Base-by-base conservation (phyloP, 2,329 filamentous ascomycete genomes). In the Xylaria sp. region DNA sequence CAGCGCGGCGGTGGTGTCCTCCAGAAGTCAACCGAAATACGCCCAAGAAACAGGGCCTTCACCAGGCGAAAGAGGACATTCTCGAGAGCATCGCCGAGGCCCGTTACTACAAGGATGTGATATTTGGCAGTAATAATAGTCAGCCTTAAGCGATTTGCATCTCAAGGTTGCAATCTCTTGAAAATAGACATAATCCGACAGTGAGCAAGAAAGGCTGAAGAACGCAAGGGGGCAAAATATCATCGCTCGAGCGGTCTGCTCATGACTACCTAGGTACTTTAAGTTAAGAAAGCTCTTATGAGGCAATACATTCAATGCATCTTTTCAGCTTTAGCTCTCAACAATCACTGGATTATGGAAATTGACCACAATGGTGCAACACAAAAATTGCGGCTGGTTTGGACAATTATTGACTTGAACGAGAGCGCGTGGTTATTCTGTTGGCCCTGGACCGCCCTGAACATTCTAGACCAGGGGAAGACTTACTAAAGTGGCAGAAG, bases 31-130 rank as follows among this genome's bases (percentile, higher is more conserved):
- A 92, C 70, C 83, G 84, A 65, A 83, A 84, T 54, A 89, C 88
- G 34, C 94, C 95, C 13, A 81, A 78, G 71, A 98, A 98, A 84
- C 88, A 87, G 78, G 89, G 88, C 46, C 83, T 90, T 61, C 96
- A 99, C 82, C 89, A 95, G 80, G 96, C 96, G 0, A 90, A 88
- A 75, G 90, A 93, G 65, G 96, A 99, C 80, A 97, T 99, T 67
- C 81, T 98, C 70, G 96, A 99, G 84, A 98, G 95, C 81, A 98
- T 99, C 71, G 91, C 88, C 65, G 96, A 99, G 84, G 95, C 95
- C 64, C 89, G 84, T 76, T 98, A 92, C 79, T 98, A 97, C 81
- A 89, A 88, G 76, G 84, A 91, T 69, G 83, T 83, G 20, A 87
- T 97, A 65, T 97, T 97, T 55, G 58, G 50, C 37, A 50, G 44